Conservation (phyloP, 1,284 basidiomycete genomes). For the Rhodotorula sp. region DNA sequence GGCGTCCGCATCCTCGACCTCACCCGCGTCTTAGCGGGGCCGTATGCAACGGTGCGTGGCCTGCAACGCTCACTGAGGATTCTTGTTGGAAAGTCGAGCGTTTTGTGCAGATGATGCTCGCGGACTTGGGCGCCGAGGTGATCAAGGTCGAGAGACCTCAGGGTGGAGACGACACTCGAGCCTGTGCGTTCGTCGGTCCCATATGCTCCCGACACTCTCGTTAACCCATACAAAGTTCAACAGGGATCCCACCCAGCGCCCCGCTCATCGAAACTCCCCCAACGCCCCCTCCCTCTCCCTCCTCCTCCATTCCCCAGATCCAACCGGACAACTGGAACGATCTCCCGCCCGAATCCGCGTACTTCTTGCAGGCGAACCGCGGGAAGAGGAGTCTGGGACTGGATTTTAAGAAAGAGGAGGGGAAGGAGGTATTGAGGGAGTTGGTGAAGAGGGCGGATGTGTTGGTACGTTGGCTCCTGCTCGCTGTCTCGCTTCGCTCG, state of each 20-base stretch:
- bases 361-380: slow-evolving; percentile 84
- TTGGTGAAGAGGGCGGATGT: slow-evolving; percentile 77
- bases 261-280: slow-evolving; percentile 36
- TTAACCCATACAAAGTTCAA: not conserved
- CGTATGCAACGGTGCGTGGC: slow-evolving; percentile 62
- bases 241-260: slow-evolving; percentile 64
- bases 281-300: slow-evolving; percentile 69
- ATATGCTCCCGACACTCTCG: not conserved
- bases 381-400: slow-evolving; percentile 60
- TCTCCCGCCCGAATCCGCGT: slow-evolving; percentile 85
- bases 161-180: slow-evolving; percentile 83
- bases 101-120: slow-evolving; percentile 65
- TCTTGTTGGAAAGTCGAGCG: not conserved
- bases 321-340: slow-evolving; percentile 55
- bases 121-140: slow-evolving; percentile 61
- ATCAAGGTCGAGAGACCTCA: slow-evolving; percentile 58
- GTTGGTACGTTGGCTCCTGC: slow-evolving; percentile 56
- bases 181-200: slow-evolving; percentile 37
- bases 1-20: slow-evolving; percentile 81
- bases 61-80: not conserved
- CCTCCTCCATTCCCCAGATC: slow-evolving; percentile 46
- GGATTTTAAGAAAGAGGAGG: slow-evolving; percentile 77
- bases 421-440: slow-evolving; percentile 71
- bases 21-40: slow-evolving; percentile 84
- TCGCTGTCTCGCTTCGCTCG: rapidly evolving